Base-by-base conservation (phyloP, 225 moss, liverwort and hornwort genomes). In the Bryoerythrophyllum caledonicum region DNA sequence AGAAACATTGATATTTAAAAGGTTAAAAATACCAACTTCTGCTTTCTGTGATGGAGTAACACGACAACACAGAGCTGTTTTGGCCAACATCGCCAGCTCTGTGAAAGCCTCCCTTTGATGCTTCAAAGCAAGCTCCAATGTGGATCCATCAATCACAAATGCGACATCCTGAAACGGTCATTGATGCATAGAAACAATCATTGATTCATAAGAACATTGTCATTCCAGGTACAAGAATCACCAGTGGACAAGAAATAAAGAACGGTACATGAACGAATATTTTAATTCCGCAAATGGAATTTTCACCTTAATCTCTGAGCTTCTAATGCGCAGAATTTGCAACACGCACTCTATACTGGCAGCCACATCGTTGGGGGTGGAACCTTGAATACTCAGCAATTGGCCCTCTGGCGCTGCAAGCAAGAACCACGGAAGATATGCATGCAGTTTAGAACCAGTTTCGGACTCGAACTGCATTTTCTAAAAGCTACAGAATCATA, bases 31-130 rank as follows among this genome's bases (percentile, higher is more conserved):
- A 78, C 61, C 14, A 59, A 87, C 93, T 80, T 96, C 91, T 62
- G 95, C 99, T 78, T 99, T 99, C 74, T 95, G 99, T 68, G 91
- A 86, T 67, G 99, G 99, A 76, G 99, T 99, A 65, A 99, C 99
- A 71, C 99, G 99, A 84, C 99, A 95, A 78, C 99, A 99, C 34
- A 99, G 79, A 16, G 99, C 95, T 38, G 99, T 99, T 71, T 93
- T 99, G 14, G 95, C 86, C 48, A 95, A 84, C 89, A 99, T 79
- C 30, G 99, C 95, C 55, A 99, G 81, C 71, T 95, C 87, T 48
- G 86, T 89, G 76, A 99, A 99, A 34, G 93, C 85, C 67, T 83
- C 87, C 72, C 72, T 75, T 65, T 82, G 77, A 79, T 85, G 77
- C 40, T 84, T 85, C 80, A 99, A 74, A 51, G 99, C 99, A 73